These are phyloP conservation scores for Nannochloropsis limnetica DNA, from an alignment of 352 stramenopile genomes.

Conservation along the genomic window DNA sequence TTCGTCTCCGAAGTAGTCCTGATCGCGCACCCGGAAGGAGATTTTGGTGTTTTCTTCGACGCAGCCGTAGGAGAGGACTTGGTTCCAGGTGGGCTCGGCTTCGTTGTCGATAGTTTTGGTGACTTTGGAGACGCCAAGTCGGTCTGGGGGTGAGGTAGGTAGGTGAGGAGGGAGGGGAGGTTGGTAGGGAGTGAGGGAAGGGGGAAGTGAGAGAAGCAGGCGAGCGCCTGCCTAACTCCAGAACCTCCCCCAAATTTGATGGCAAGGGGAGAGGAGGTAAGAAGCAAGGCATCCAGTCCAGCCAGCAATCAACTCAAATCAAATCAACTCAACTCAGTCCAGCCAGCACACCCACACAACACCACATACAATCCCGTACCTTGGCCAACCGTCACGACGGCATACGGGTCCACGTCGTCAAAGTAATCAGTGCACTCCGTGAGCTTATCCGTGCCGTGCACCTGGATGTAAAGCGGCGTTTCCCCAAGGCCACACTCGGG, in stretches of 20 bases:
- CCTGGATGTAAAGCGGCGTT: conserved; percentile 3
- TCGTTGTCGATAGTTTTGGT: conserved; percentile 26
- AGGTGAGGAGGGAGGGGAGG: not conserved
- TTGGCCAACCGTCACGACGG: not conserved
- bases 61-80: not conserved
- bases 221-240: too few species aligned
- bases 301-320: too few species aligned
- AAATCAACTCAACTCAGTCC: too few species aligned
- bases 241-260: too few species aligned
- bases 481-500: not conserved
- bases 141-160: too few species aligned
- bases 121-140: not conserved
- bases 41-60: not conserved
- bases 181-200: too few species aligned
- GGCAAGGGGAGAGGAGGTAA: too few species aligned
- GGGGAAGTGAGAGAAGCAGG: not conserved
- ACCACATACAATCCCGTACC: not conserved
- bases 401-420: not conserved
- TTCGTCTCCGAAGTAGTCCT: conserved; percentile 29
- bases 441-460: conserved; percentile 21
- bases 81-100: not conserved
- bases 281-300: too few species aligned
- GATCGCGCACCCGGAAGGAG: conserved; percentile 9
- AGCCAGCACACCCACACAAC: too few species aligned
- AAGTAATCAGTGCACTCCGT: conserved; percentile 15